Base-by-base conservation (phyloP, 108 stramenopile species). In the Cyclotella baltica region DNA sequence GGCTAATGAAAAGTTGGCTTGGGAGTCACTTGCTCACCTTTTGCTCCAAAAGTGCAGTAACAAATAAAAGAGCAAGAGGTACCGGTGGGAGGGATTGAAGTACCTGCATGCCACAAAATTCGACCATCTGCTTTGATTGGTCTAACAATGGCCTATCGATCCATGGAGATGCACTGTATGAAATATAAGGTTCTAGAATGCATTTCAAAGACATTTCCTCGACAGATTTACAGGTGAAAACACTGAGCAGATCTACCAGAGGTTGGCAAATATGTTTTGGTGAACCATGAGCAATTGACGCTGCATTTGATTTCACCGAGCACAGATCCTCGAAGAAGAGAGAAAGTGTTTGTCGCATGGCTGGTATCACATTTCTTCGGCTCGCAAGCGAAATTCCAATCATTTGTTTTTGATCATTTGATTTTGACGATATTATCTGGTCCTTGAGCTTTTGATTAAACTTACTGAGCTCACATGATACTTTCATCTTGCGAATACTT, bases 321-420 rank as follows among this genome's bases (percentile, higher is more conserved):
- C 78, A 88, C 48, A 89, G 80, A 56, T 84, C 84, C 34, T 67
- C 67, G 28, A 56, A 65, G 25, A 90, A 63, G 13, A 89, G 61
- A 10, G 85, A 90, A 27, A 94, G 77, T 0, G 91, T 83, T 28
- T 90, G 76, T 50, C 90, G 63, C 93, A 94, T 94, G 16, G 89
- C 80, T 37, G 70, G 75, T 11, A 89, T 85, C 0, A 80, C 80
- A 70, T 91, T 92, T 36, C 81, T 80, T 15, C 71, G 78, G 67
- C 93, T 91, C 53, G 91, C 83, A 28, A 94, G 79, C 2, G 86
- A 89, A 63, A 94, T 59, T 22, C 93, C 93, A 37, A 94, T 79
- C 1, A 81, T 55, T 30, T 29, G 83, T 25, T 23, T 85, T 77
- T 4, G 72, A 59, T 86, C 34, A 5, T 30, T 37, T 4, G n/a